Evolutionary conservation across 192 early-diverging fungal species (phyloP).

Genomic region (Physocladia obscura): DNA sequence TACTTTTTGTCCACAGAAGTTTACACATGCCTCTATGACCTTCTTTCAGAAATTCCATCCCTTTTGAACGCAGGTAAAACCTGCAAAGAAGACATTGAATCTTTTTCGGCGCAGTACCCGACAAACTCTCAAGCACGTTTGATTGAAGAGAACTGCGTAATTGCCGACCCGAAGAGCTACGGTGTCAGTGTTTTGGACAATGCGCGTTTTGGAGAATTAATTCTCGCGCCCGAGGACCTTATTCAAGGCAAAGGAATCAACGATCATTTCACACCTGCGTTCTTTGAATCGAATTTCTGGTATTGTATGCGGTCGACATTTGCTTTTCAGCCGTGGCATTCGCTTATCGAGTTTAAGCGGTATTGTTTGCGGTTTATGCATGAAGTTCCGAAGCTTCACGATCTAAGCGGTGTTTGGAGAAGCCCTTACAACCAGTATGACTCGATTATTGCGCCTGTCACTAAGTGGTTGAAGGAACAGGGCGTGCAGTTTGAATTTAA

Average conservation of each 20-base stretch:
- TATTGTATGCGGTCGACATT: constrained; percentile 33
- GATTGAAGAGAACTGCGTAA: constrained; percentile 24
- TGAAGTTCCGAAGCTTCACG: constrained; percentile 34
- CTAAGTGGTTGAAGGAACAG: constrained; percentile 15
- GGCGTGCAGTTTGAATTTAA: constrained; percentile 28
- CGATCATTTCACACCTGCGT: constrained; percentile 34
- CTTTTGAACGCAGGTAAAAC: constrained; percentile 18
- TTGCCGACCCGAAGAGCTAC: constrained; percentile 22
- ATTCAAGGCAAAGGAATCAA: constrained; percentile 33
- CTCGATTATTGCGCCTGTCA: constrained; percentile 28
- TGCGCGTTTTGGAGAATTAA: constrained; percentile 14
- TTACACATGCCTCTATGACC: constrained; percentile 28
- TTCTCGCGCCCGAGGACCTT: constrained; percentile 21
- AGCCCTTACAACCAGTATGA: constrained; percentile 40
- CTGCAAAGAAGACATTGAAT: constrained; percentile 34
- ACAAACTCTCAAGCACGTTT: constrained; percentile 30
- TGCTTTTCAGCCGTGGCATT: constrained; percentile 43
- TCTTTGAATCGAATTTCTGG: constrained; percentile 40
- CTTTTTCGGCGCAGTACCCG: constrained; percentile 21
- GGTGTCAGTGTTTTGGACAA: constrained; percentile 28
- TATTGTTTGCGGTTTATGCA: constrained; percentile 37
- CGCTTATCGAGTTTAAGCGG: constrained; percentile 36
- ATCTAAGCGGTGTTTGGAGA: constrained; percentile 34
- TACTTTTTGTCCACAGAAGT: constrained; percentile 18
- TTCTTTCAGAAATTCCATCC: constrained; percentile 38